Conservation (phyloP, 2,329 filamentous ascomycete species). For the Aspergillus calidoustus region DNA sequence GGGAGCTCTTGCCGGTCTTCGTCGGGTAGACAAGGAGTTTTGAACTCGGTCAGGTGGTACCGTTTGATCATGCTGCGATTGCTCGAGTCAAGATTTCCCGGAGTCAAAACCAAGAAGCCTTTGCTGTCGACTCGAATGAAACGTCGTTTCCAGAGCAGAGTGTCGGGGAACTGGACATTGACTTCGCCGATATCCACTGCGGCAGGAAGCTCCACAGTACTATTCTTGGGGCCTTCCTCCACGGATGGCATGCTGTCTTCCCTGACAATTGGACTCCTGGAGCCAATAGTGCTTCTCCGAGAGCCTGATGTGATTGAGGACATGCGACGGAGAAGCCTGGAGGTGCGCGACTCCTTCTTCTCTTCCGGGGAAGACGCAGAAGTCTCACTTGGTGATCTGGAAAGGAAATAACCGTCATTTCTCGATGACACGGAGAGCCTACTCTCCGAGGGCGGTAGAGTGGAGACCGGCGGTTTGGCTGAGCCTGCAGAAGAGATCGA, state of each 20-base stretch:
- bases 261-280: constrained; percentile 42
- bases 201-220: constrained; percentile 43
- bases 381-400: constrained; percentile 38
- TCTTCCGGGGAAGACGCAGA: constrained; percentile 47
- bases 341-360: constrained; percentile 61
- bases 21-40: constrained; percentile 78
- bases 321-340: constrained; percentile 69
- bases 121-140: constrained; percentile 83
- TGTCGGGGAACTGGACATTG: constrained; percentile 97
- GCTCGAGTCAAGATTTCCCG: constrained; percentile 65
- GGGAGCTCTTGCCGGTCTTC: constrained; percentile 91
- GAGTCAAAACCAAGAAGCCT: constrained; percentile 80
- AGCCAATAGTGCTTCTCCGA: constrained; percentile 52
- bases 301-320: constrained; percentile 60
- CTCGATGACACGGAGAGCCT: constrained; percentile 45
- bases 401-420: constrained; percentile 37
- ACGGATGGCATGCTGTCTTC: constrained; percentile 38
- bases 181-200: constrained; percentile 81
- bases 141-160: constrained; percentile 92
- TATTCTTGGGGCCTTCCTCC: constrained; percentile 24
- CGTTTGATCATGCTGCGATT: constrained; percentile 70
- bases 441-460: constrained; percentile 45
- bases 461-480: constrained; percentile 43
- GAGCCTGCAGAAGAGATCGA: constrained; percentile 48
- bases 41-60: constrained; percentile 86